Percentiles rank a stretch among this genome's conserved stretches.
phyloP scores from a whole-genome alignment of 441 rosid genomes.

The Populus hybrid region DNA sequence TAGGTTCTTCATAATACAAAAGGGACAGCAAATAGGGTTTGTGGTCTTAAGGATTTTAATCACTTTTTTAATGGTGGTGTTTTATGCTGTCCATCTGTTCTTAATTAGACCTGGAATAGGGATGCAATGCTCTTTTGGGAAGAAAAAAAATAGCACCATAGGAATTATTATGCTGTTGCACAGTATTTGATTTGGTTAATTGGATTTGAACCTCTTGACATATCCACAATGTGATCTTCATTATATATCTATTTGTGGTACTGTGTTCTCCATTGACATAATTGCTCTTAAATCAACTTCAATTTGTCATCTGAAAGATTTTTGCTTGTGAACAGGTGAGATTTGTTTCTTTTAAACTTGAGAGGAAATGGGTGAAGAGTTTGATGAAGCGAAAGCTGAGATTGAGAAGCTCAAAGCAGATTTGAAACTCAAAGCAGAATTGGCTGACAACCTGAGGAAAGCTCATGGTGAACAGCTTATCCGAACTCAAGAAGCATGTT shows the following conservation, averaged over 20 bases:
- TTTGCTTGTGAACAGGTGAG: conserved; percentile 15
- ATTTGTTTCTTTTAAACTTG: conserved; percentile 12
- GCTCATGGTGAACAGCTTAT: conserved; percentile 40
- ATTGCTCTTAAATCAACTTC: conserved; percentile 4
- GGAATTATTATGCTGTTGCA: neutral
- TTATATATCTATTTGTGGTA: neutral
- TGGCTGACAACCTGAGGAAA: conserved; percentile 52
- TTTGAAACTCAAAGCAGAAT: conserved; percentile 41
- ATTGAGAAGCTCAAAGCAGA: conserved; percentile 65
- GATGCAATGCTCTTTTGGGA: neutral
- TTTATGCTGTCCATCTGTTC: neutral
- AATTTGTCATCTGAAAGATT: conserved; percentile 9
- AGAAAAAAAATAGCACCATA: neutral
- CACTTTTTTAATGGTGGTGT: neutral
- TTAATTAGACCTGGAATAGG: neutral
- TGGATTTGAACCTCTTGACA: neutral
- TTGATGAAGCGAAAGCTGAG: conserved; percentile 65
- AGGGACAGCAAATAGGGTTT: neutral
- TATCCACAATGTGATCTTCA: neutral
- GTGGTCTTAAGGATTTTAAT: neutral
- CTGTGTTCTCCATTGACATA: neutral
- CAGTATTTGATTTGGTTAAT: neutral
- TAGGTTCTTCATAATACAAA: neutral
- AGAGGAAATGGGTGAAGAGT: conserved; percentile 64
- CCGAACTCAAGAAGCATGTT: conserved; percentile 40